Base-by-base conservation (phyloP, 805 yeast species). In the Nakazawaea siamensis region DNA sequence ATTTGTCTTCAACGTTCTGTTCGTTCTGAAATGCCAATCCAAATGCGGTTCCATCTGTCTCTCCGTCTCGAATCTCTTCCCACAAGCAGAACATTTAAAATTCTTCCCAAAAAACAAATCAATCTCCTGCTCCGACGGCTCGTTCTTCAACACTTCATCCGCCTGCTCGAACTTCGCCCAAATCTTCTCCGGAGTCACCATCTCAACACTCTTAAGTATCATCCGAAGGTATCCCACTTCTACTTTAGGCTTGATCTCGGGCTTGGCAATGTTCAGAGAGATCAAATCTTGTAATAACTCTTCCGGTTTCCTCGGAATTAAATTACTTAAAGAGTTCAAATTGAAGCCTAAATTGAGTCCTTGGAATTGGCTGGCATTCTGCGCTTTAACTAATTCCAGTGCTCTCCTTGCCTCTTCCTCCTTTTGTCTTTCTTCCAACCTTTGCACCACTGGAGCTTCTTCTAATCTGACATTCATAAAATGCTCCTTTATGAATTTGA, bases 1-100 rank as follows among this genome's bases (percentile, higher is more conserved):
- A 20, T 60, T 65, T 38, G 66, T 70, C 29, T 74, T 72, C 31
- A 83, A 63, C 48, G 81, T 78, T 52, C 84, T 85, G 55, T 86
- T 90, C 29, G 85, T 81, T 47, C 97, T 72, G 63, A 86, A 87
- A 62, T 90, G 97, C 97, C 97, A 90, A 56, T 90, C 98, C 44
- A 86, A 61, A 57, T 92, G 98, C 34, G 78, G 72, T 39, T 71
- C 70, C 31, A 59, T 57, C 5, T 86, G 94, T 31, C 66, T 70
- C 2, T 57, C 60, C 24, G 77, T 72, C 3, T 73, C 66, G 52
- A 86, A 92, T 43, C 99, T 61, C 53, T 84, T 84, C 17, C 97
- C 94, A 60, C 98, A 92, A 14, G 79, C 76, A 12, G 83, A 73
- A 62, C 98, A 92, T 55, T 86, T 90, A 42, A 81, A 72, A 47